Base-by-base conservation (phyloP, 352 stramenopile species). In the Phytophthora meadii region DNA sequence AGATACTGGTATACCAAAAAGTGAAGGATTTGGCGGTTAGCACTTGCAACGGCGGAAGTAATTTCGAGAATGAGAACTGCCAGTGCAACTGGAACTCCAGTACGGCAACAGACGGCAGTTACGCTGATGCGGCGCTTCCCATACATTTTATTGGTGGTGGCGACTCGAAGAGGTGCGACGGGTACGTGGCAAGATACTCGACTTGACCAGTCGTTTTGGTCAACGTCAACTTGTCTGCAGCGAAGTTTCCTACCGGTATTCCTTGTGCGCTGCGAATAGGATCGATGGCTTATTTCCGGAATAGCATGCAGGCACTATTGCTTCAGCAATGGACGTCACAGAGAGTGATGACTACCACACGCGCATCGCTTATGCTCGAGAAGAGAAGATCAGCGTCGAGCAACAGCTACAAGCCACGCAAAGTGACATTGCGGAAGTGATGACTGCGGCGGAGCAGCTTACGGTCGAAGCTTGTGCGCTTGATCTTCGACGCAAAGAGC, bases 401-500 rank as follows among this genome's bases (percentile, higher is more conserved):
- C 58, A 62, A 17, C 60, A 87, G 15, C 56, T 92, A 41, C 60
- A 76, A 48, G 54, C 53, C n/a, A 81, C 76, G 5, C 53, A 52
- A 17, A 50, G 65, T 8, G 72, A 81, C 22, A 87, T 92, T 25
- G 46, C 40, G 3, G 41, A 61, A 5, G 76, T 73, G 50, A 68
- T 84, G 36, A 63, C 69, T 45, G 60, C 68, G 32, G 71, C 78
- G 24, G 81, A 92, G 48, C 68, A 86, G 25, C 71, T 90, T 32
- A 76, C 81, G 24, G 75, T 86, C 32, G 77, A 88, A 39, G 65
- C 76, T 9, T 82, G 70, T 34, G 74, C 60, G 7, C 63, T 90
- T 22, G 69, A 59, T 22, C 72, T 88, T 49, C 84, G 81, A 7
- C 84, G 74, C 22, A 77, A 88, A 51, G 77, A 90, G 56, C 72